phyloP scores from a whole-genome alignment of 164 flowering plant species.

The Magnolia kwangsiensis region DNA sequence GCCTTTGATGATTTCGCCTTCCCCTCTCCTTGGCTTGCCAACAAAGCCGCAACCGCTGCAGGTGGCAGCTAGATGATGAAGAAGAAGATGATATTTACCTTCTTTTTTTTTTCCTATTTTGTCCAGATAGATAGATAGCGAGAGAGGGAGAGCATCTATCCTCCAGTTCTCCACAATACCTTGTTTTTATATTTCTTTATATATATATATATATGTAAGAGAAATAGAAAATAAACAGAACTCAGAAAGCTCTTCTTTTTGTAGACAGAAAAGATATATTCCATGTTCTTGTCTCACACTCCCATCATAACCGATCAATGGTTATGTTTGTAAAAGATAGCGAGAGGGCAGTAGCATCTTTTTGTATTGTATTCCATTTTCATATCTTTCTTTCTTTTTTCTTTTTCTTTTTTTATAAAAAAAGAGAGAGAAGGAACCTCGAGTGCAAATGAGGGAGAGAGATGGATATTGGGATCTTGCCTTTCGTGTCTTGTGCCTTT shows the following conservation, averaged over 20 bases:
- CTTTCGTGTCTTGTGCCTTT: too few species aligned
- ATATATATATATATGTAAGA: neutral
- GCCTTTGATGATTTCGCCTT: conserved; percentile 35
- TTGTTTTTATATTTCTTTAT: neutral
- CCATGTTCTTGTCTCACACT: neutral
- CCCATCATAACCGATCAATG: neutral
- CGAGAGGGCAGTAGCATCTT: neutral
- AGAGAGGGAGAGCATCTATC: neutral
- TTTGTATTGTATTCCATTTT: neutral
- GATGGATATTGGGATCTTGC: too few species aligned
- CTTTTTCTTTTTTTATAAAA: neutral
- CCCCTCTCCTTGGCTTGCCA: conserved; percentile 41
- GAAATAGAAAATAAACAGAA: neutral
- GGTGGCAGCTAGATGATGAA: conserved; percentile 23
- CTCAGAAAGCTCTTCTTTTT: neutral
- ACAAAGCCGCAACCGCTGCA: conserved; percentile 45
- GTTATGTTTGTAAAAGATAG: too few species aligned
- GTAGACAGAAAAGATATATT: neutral
- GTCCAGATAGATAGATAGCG: neutral
- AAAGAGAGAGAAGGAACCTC: too few species aligned
- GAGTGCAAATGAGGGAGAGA: too few species aligned
- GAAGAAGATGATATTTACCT: too few species aligned
- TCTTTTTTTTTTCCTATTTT: too few species aligned
- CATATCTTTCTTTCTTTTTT: neutral
- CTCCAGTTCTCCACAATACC: neutral